Base-by-base conservation (phyloP, 768 basidiomycete genomes). In the Russula foetens region DNA sequence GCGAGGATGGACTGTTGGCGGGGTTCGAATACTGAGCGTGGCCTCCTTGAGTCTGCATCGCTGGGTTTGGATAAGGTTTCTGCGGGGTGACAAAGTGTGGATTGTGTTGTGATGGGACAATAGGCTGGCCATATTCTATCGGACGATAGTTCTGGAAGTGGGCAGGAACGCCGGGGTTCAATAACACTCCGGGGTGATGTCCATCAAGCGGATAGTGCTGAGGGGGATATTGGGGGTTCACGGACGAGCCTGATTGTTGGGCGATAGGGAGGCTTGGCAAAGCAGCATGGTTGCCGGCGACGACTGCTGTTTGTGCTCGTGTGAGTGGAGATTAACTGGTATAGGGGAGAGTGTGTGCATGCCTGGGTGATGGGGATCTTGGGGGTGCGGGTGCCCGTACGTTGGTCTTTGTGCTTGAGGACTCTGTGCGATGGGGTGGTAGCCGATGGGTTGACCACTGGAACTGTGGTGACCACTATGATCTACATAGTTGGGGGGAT, bases 131-230 rank as follows among this genome's bases (percentile, higher is more conserved):
- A 1, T 58, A 56, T 19, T 64, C 55, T 51, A 61, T 60, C 4
- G 56, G 59, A 17, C 56, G 65, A 24, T 63, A 66, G 43, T 64
- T 53, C 59, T 58, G 53, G 41, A 43, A 64, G 49, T 64, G 65
- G 7, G 59, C 2, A 52, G 62, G 65, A 15, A 64, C 65, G 24
- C 49, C 50, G 24, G 65, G 62, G 26, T 59, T 63, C 35, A 65
- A 48, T 47, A 62, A 15, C 15, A 49, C 47, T n/a, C 51, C 56
- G 24, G 45, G 3, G 14, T 57, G 61, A 21, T 58, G 56, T 2
- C 38, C n/a, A 15, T 58, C 61, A 24, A 50, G 11, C 19, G 56
- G 9, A n/a, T 58, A 62, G 12, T 62, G 61, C 45, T 62, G 61
- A 19, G 55, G 31, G 45, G 52, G 8, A 23, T 53, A 62, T 28